Conservation (phyloP, 495 filamentous ascomycete species). For the Aspergillus sclerotiicarbonarius region DNA sequence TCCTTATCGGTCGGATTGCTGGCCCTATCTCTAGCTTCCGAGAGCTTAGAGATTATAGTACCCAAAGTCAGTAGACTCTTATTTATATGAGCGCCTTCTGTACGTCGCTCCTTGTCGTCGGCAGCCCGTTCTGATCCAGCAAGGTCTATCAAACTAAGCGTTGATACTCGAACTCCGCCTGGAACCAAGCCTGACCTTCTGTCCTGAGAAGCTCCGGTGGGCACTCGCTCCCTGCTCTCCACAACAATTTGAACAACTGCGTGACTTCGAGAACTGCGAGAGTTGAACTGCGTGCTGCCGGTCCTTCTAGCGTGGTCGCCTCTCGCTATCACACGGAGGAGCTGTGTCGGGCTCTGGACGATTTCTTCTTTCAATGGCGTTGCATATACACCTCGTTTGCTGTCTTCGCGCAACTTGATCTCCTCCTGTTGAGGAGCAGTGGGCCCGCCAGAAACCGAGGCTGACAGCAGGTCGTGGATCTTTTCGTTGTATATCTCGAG, state of each 20-base stretch:
- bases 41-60: conserved; percentile 87
- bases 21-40: conserved; percentile 80
- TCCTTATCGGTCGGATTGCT: conserved; percentile 73
- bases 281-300: conserved; percentile 93
- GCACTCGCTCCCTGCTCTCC: conserved; percentile 84
- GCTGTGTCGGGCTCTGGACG: conserved; percentile 93
- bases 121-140: conserved; percentile 95
- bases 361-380: conserved; percentile 97
- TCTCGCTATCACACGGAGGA: conserved; percentile 90
- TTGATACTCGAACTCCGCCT: conserved; percentile 93
- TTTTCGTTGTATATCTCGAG: conserved; percentile 98
- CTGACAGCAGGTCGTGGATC: conserved; percentile 89
- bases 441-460: conserved; percentile 53
- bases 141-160: conserved; percentile 91
- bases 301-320: conserved; percentile 88
- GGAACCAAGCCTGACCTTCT: conserved; percentile 77
- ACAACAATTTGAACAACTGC: conserved; percentile 99
- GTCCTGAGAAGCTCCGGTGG: conserved; percentile 54
- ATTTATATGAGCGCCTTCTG: conserved; percentile 97
- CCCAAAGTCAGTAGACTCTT: conserved; percentile 93
- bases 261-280: conserved; percentile 93
- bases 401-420: conserved; percentile 94
- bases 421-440: conserved; percentile 67
- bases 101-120: conserved; percentile 89
- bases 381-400: conserved; percentile 93